Evolutionary conservation across 2,329 filamentous ascomycete genomes (phyloP), one percentile per base, ranked within the genome.

Genomic region (Bimuria novae-zelandiae): DNA sequence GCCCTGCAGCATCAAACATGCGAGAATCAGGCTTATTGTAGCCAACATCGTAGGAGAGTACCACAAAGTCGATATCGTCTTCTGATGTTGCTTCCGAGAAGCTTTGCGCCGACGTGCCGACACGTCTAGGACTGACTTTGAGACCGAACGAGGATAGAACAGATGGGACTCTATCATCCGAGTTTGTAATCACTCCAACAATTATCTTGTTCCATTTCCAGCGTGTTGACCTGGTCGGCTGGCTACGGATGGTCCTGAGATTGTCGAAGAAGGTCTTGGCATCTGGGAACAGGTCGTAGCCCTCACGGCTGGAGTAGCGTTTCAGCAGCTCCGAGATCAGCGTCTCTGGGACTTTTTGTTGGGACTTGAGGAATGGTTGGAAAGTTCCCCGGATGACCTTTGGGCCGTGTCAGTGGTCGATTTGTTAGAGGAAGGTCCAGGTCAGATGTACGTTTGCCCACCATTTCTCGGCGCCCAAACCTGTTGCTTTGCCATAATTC

Each of bases 41-140:
- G 0, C 84, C 85, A 4, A 83, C 80, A 60, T 87, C 84, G 57
- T 88, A 88, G 16, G 84, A 87, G 65, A 86, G 79, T 54, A 82
- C 81, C 6, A 82, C 76, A 55, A 87, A 86, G 61, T 82, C 79
- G 37, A 87, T 71, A 51, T 81, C 77, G 14, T 66, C 49, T 19
- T 51, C 36, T 11, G 43, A 30, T 1, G 33, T 55, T 12, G 25
- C 63, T 52, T 60, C 64, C 57, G 70, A 74, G 44, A 60, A 35
- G 7, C 48, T 52, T 43, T 59, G 30, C 1, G 49, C 22, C 7
- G 49, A 17, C 4, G 39, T 60, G 1, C 59, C 63, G 2, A 64
- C 43, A 16, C 62, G 57, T 16, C 60, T 55, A 8, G 63, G 49
- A 1, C 61, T 76, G 2, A 86, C 73, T 2, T 64, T 67, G 23